Base-by-base conservation (phyloP, 345 rosid species). In the Kernera saxatilis region DNA sequence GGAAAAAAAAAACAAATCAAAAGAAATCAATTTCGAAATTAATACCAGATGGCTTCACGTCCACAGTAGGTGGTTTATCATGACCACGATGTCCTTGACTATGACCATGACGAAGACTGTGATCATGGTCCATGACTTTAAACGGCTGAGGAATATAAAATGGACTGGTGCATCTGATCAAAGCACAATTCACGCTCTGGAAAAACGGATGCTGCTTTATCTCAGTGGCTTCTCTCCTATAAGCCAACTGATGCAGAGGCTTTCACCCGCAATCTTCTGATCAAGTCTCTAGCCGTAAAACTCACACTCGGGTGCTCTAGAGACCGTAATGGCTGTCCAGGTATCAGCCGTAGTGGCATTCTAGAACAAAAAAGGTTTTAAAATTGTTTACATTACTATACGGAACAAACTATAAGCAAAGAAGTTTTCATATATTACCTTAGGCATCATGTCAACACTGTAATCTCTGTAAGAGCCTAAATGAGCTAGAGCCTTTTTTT, bases 191-290 rank as follows among this genome's bases (percentile, higher is more conserved):
- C 36, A 84, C 79, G 19, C 86, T 86, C 59, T 85, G 89, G 66
- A 91, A 88, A 83, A 91, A 91, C 0, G 89, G 95, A 48, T 91
- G 97, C 71, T 85, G 95, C 58, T 91, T 91, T 2, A 91, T 73
- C 84, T 91, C 95, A 2, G 93, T 73, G 8, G 97, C 97, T 25
- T 95, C 97, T 40, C 97, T 87, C 64, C 85, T 76, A 59, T 84
- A 87, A 33, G 83, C 97, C 70, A 91, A 81, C 36, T 93, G 78
- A 19, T 85, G 87, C 66, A 82, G 91, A 1, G 97, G 97, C 66
- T 58, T 89, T 91, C 59, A 87, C 93, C 4, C 89, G 87, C 53
- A 91, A 72, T 8, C 91, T 89, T 78, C 86, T 79, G 67, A 91
- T 89, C 79, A 91, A 73, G 69, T 89, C 97, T 76, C 80, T 80